Conservation (phyloP, 805 yeast genomes). For the Nakazawaea peltata region DNA sequence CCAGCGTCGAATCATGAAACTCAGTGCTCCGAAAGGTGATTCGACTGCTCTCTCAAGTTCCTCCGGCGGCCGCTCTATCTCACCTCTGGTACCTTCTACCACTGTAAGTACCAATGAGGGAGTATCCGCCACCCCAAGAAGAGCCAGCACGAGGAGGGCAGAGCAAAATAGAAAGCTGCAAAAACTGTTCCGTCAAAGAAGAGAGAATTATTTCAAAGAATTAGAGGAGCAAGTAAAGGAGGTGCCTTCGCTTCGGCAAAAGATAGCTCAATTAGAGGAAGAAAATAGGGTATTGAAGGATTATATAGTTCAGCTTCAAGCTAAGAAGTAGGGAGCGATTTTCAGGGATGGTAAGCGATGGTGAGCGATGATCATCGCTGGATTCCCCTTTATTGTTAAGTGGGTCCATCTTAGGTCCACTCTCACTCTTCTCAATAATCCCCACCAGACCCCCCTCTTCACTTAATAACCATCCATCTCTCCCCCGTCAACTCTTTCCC, state of each 20-base stretch:
- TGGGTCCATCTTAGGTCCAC: too few species aligned
- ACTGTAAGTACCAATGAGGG: background rate
- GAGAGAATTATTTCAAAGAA: slow-evolving; percentile 74
- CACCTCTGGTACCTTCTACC: background rate
- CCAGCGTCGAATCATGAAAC: slow-evolving; percentile 5
- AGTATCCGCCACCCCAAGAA: background rate
- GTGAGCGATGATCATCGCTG: too few species aligned
- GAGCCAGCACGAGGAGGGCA: slow-evolving; percentile 64
- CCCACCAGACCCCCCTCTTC: too few species aligned
- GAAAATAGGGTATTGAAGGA: slow-evolving; percentile 71
- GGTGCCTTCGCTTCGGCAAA: slow-evolving; percentile 52
- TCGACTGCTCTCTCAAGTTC: background rate
- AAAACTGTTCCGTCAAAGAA: slow-evolving; percentile 80
- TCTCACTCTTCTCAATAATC: too few species aligned
- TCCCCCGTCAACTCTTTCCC: too few species aligned
- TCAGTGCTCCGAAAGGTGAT: background rate
- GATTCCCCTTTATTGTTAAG: too few species aligned
- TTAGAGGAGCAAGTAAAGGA: slow-evolving; percentile 64
- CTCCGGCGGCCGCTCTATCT: background rate
- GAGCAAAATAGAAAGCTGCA: slow-evolving; percentile 91
- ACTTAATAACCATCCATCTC: too few species aligned
- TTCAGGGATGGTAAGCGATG: too few species aligned
- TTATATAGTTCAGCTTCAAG: slow-evolving; percentile 62
- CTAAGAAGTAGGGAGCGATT: too few species aligned
- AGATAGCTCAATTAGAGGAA: slow-evolving; percentile 55